Conservation (phyloP, 2,329 filamentous ascomycete genomes). For the Stemphylium beticola region DNA sequence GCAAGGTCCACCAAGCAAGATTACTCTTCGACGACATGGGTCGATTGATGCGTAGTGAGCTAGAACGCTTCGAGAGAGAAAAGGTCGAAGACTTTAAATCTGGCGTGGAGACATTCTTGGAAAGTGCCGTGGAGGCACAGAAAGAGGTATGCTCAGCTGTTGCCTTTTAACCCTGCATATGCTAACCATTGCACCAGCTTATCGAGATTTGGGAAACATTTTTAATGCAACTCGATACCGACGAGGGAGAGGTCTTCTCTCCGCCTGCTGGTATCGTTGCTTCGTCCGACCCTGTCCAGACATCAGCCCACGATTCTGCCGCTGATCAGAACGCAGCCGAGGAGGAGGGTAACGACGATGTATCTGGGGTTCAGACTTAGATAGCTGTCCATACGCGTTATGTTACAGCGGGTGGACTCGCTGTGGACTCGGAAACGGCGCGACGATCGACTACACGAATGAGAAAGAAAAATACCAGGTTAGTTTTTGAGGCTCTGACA, state of each 20-base stretch:
- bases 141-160: conserved; percentile 76
- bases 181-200: conserved; percentile 53
- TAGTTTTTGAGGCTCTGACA: background rate
- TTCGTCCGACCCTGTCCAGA: conserved; percentile 27
- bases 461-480: background rate
- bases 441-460: background rate
- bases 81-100: conserved; percentile 99
- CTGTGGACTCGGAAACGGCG: background rate
- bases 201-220: conserved; percentile 98
- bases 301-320: conserved; percentile 17
- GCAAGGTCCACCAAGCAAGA: conserved; percentile 87
- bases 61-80: conserved; percentile 93
- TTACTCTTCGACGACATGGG: conserved; percentile 98
- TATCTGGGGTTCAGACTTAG: background rate
- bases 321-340: conserved; percentile 14
- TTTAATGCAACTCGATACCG: conserved; percentile 91
- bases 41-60: conserved; percentile 83
- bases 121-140: conserved; percentile 96
- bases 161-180: background rate
- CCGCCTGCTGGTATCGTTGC: conserved; percentile 49
- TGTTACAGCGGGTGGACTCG: background rate
- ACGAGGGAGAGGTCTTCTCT: conserved; percentile 68
- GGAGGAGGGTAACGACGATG: background rate
- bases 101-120: conserved; percentile 94
- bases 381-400: background rate